Percentiles rank a stretch among this genome's conserved stretches.
These are phyloP conservation scores for Eucalyptus cladocalyx DNA, from an alignment of 345 rosid species.

Conservation along the genomic window DNA sequence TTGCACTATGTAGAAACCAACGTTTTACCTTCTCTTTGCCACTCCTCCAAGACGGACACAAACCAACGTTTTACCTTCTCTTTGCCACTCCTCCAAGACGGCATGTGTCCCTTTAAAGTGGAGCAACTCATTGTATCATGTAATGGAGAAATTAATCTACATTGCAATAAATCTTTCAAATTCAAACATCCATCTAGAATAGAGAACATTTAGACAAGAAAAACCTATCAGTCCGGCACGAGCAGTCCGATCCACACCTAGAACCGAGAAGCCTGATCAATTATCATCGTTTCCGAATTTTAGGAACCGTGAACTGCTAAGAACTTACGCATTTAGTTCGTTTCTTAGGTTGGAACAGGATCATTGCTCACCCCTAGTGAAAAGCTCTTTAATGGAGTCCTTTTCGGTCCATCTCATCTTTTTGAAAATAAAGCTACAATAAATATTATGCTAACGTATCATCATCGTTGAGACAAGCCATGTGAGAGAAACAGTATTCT, in stretches of 20 bases:
- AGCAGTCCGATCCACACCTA: fast-evolving
- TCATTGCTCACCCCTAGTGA: no score
- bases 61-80: no score
- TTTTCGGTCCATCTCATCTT: not conserved
- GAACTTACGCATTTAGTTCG: fast-evolving
- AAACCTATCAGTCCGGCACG: fast-evolving
- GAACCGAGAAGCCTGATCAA: fast-evolving
- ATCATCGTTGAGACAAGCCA: not conserved
- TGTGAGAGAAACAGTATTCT: not conserved
- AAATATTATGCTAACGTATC: not conserved
- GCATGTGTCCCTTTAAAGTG: not conserved
- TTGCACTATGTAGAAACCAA: not conserved
- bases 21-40: not conserved
- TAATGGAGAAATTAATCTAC: not conserved
- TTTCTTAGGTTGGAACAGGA: not conserved
- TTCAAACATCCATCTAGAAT: not conserved
- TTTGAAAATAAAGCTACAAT: no score
- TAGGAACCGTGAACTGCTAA: not conserved
- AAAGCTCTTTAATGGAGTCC: not conserved
- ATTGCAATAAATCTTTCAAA: not conserved
- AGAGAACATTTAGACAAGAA: not conserved
- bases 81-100: not conserved
- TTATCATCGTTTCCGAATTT: not conserved
- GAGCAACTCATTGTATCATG: not conserved
- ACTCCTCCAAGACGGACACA: not conserved